Evolutionary conservation across 2,329 filamentous ascomycete species (phyloP).

Genomic region (Calonectria pseudoturangicola): DNA sequence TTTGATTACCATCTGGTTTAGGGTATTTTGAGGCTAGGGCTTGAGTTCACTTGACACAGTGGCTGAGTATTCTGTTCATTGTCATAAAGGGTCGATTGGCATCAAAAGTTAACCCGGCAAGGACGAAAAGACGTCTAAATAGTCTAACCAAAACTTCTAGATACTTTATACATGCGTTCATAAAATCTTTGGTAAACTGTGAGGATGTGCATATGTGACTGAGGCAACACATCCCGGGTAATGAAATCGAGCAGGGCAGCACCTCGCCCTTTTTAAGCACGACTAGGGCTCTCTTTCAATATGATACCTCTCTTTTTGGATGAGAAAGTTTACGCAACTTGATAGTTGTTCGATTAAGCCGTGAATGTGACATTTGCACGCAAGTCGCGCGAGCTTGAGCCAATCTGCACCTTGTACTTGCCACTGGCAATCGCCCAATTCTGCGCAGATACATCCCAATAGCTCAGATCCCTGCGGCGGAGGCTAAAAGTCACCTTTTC

Average conservation of each 20-base stretch:
- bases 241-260: no score
- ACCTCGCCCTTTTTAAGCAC: no score
- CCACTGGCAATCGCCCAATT: constrained; percentile 23
- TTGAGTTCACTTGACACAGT: neutral
- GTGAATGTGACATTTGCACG: constrained; percentile 9
- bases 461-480: constrained; percentile 9
- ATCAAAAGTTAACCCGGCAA: no score
- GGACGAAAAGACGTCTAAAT: no score
- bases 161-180: no score
- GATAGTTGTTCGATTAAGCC: neutral
- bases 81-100: neutral
- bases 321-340: neutral
- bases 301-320: no score
- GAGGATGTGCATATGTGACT: no score
- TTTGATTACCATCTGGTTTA: constrained; percentile 73
- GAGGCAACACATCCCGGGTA: no score
- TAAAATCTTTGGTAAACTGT: no score
- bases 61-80: neutral
- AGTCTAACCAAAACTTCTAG: no score
- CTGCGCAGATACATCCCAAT: constrained; percentile 28
- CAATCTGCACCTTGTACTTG: constrained; percentile 15
- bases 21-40: neutral
- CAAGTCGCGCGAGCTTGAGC: constrained; percentile 13
- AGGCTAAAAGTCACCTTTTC: neutral
- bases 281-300: no score